Percentiles rank a stretch among this genome's conserved stretches.
These are phyloP conservation scores for Linum usitatissimum DNA, from an alignment of 345 rosid species.

Conservation along the genomic window DNA sequence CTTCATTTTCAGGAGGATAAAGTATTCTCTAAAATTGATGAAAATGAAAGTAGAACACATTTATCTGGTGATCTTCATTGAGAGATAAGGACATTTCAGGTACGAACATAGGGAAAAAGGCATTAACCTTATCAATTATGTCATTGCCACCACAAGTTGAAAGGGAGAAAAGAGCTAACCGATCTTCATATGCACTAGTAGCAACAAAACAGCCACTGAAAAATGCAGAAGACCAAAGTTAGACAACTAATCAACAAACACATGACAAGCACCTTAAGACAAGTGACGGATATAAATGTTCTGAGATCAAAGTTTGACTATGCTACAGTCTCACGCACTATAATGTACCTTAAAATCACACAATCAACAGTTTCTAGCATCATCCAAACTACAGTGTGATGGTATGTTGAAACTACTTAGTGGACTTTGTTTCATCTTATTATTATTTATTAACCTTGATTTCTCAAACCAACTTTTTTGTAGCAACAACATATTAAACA, in stretches of 20 bases:
- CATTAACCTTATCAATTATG: constrained; percentile 58
- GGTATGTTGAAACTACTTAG: not conserved
- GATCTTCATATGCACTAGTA: constrained; percentile 76
- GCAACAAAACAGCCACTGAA: constrained; percentile 75
- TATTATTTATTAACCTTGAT: not conserved
- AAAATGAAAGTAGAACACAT: constrained; percentile 8
- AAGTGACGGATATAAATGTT: not conserved
- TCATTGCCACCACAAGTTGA: constrained; percentile 50
- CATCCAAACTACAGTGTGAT: not conserved
- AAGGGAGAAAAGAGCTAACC: constrained; percentile 68
- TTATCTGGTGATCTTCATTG: not conserved
- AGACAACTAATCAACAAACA: not conserved
- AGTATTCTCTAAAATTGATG: constrained; percentile 45
- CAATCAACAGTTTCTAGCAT: not conserved
- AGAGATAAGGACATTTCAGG: not conserved
- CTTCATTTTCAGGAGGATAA: constrained; percentile 68
- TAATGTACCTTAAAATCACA: not conserved
- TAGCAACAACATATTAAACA: not conserved
- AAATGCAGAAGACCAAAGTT: constrained; percentile 11
- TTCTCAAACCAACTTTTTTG: no score
- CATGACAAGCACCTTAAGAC: not conserved
- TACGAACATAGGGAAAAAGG: constrained; percentile 4
- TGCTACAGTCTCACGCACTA: not conserved
- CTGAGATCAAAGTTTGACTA: not conserved
- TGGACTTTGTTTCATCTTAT: not conserved